Evolutionary conservation across 805 yeast genomes (phyloP).

Genomic region (Saturnispora hagleri): DNA sequence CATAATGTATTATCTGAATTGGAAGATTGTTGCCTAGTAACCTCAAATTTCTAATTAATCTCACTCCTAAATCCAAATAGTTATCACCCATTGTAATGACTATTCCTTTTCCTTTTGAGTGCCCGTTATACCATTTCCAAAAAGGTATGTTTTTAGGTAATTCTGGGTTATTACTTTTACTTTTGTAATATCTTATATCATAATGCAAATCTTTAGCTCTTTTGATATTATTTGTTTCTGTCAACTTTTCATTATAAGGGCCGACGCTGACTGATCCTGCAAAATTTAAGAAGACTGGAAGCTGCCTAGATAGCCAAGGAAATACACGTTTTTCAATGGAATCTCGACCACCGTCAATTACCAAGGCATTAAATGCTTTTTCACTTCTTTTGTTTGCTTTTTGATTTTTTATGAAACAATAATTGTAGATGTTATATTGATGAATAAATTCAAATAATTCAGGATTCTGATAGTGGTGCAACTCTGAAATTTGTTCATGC

Average conservation of each 20-base stretch:
- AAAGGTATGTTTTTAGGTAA: conserved; percentile 11
- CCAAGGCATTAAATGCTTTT: not conserved
- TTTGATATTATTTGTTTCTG: conserved; percentile 8
- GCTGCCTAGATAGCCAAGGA: conserved; percentile 28
- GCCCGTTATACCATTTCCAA: conserved; percentile 15
- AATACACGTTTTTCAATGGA: conserved; percentile 27
- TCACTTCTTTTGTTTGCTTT: not conserved
- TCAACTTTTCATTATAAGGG: conserved; percentile 12
- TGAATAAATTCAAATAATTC: conserved; percentile 5
- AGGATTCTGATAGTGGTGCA: conserved; percentile 25
- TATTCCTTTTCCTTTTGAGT: conserved; percentile 39
- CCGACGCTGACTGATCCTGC: conserved; percentile 21
- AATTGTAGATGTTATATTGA: conserved; percentile 9
- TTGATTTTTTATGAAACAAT: conserved; percentile 6
- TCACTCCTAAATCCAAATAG: conserved; percentile 34
- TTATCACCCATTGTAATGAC: conserved; percentile 41
- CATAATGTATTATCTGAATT: conserved; percentile 35
- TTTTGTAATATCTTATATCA: not conserved
- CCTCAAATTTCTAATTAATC: conserved; percentile 39
- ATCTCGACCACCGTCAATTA: conserved; percentile 14
- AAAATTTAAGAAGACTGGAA: conserved; percentile 30
- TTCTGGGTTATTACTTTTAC: not conserved
- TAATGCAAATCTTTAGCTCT: not conserved
- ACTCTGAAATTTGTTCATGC: conserved; percentile 13
- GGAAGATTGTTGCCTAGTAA: conserved; percentile 42